These are phyloP conservation scores for Suillus clintonianus DNA, from an alignment of 768 basidiomycete genomes.

Conservation along the genomic window DNA sequence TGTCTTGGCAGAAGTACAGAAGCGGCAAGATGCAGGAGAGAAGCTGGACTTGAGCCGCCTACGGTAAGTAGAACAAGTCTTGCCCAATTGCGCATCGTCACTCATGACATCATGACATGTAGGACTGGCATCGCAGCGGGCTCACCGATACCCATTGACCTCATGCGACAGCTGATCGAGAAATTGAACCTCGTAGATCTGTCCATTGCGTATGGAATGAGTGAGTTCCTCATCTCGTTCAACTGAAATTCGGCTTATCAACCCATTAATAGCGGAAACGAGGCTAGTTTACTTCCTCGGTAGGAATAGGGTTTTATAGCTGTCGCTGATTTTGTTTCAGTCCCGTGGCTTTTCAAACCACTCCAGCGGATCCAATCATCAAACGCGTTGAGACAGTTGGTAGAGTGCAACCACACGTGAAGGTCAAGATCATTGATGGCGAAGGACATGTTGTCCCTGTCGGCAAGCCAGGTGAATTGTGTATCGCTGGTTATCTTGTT, in stretches of 20 bases:
- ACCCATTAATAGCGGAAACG: constrained; percentile 59
- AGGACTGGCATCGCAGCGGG: constrained; percentile 87
- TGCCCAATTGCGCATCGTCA: too few relatives aligned
- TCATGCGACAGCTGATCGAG: constrained; percentile 73
- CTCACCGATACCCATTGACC: constrained; percentile 73
- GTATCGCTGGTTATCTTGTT: constrained; percentile 72
- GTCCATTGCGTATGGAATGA: constrained; percentile 87
- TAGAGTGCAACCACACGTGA: constrained; percentile 72
- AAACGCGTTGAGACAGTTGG: constrained; percentile 87
- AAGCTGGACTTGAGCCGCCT: constrained; percentile 50
- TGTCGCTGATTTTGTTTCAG: constrained; percentile 36
- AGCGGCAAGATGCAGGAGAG: constrained; percentile 47
- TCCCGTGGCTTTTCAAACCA: constrained; percentile 84
- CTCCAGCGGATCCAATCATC: constrained; percentile 62
- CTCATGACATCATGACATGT: neutral
- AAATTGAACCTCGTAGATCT: constrained; percentile 69
- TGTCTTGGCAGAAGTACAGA: constrained; percentile 66
- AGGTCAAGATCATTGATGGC: constrained; percentile 66
- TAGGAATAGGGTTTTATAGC: neutral
- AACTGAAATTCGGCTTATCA: neutral
- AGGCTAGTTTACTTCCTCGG: constrained; percentile 38
- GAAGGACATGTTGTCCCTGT: constrained; percentile 68
- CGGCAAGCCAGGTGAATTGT: constrained; percentile 73
- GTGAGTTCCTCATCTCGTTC: constrained; percentile 43
- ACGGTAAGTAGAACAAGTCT: constrained; percentile 43